Evolutionary conservation across 192 early-diverging fungal species (phyloP).

Genomic region (Entomortierella lignicola): DNA sequence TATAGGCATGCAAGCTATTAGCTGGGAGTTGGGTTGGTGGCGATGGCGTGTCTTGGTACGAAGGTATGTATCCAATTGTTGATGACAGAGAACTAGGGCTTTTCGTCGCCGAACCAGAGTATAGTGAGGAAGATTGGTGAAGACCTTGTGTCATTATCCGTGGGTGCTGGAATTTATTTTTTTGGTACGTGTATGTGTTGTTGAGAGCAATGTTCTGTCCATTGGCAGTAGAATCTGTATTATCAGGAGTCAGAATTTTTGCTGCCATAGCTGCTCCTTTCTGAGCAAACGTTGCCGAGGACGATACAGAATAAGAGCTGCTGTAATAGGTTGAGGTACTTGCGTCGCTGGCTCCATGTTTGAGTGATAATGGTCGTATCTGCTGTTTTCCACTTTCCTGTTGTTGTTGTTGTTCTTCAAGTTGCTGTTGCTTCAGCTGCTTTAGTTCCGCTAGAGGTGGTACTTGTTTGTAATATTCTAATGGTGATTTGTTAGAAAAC

Average conservation of each 20-base stretch:
- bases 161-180: slow-evolving; percentile 39
- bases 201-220: slow-evolving; percentile 8
- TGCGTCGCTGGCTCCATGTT: slow-evolving; percentile 3
- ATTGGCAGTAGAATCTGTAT: background rate
- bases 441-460: slow-evolving; percentile 15
- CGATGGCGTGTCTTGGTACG: background rate
- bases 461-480: slow-evolving; percentile 29
- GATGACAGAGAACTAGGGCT: background rate
- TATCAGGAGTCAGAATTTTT: background rate
- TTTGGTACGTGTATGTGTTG: slow-evolving; percentile 10
- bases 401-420: slow-evolving; percentile 2
- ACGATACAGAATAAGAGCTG: background rate
- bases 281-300: background rate
- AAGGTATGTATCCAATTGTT: background rate
- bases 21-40: background rate
- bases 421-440: background rate
- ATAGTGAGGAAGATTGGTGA: slow-evolving; percentile 12
- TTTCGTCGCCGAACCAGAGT: background rate
- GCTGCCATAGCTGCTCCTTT: slow-evolving; percentile 3
- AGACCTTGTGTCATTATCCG: slow-evolving; percentile 23
- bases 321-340: background rate
- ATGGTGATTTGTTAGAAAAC: slow-evolving; percentile 34
- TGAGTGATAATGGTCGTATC: slow-evolving; percentile 1
- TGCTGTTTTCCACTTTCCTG: background rate
- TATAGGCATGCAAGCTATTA: slow-evolving; percentile 12